A percentile compares a stretch with the other conserved stretches of the same genome.
Conservation (phyloP, 116 monocot species). For the Dioscorea cayenensis region DNA sequence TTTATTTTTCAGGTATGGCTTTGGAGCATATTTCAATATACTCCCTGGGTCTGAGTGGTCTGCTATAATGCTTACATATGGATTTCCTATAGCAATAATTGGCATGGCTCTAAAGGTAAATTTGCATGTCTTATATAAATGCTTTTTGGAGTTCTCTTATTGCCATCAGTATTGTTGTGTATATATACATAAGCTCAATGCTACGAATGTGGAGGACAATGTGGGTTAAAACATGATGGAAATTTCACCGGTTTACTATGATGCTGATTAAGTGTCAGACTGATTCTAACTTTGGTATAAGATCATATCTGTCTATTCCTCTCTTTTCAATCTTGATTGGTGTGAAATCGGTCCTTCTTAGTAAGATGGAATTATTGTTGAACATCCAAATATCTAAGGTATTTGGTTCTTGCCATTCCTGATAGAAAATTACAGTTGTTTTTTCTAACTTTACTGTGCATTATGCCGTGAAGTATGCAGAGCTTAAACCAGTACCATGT, state of each 20-base stretch:
- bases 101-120: constrained; percentile 96
- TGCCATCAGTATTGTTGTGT: too few species aligned
- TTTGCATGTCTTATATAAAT: background rate
- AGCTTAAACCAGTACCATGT: constrained; percentile 95
- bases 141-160: too few species aligned
- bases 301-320: background rate
- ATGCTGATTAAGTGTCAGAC: background rate
- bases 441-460: background rate
- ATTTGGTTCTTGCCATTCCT: background rate
- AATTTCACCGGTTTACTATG: background rate
- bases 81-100: constrained; percentile 95
- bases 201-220: too few species aligned
- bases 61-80: constrained; percentile 98
- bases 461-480: constrained; percentile 70
- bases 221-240: background rate
- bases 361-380: too few species aligned
- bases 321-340: background rate
- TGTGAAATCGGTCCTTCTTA: too few species aligned
- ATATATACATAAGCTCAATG: too few species aligned
- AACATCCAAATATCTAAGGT: background rate
- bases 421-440: background rate
- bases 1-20: constrained; percentile 64
- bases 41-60: constrained; percentile 99
- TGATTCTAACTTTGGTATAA: background rate
- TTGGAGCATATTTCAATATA: constrained; percentile 91